A percentile compares a stretch with the other conserved stretches of the same genome.
Evolutionary conservation across 1,139 yeast species (phyloP).

Genomic region (Geotrichum europaeum): DNA sequence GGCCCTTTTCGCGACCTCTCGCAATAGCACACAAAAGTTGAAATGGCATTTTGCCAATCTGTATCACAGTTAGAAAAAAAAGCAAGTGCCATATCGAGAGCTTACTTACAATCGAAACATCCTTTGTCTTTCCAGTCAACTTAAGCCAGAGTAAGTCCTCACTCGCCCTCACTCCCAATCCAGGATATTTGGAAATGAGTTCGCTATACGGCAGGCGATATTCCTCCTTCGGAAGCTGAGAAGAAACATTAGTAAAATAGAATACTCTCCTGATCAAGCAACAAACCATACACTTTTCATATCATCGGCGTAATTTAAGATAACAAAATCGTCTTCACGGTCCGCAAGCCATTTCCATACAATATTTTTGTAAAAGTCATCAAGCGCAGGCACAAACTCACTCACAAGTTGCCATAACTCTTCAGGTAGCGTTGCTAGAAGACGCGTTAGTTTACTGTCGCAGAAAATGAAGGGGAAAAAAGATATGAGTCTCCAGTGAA

Average conservation of each 20-base stretch:
- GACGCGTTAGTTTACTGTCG: constrained; percentile 1
- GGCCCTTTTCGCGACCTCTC: constrained; percentile 33
- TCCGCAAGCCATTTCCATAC: constrained; percentile 32
- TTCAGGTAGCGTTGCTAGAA: constrained; percentile 27
- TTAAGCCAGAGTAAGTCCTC: constrained; percentile 35
- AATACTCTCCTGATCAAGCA: background rate
- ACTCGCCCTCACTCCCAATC: constrained; percentile 30
- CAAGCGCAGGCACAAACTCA: constrained; percentile 23
- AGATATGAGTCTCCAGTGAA: background rate
- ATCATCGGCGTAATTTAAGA: constrained; percentile 19
- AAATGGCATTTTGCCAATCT: constrained; percentile 35
- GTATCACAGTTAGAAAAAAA: background rate
- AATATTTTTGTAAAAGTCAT: constrained; percentile 25
- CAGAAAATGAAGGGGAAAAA: constrained; percentile 5
- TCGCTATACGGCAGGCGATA: constrained; percentile 17
- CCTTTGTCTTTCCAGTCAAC: constrained; percentile 34
- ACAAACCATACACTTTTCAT: constrained; percentile 10
- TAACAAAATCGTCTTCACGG: constrained; percentile 24
- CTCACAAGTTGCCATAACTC: constrained; percentile 29
- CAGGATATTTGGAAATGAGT: constrained; percentile 21
- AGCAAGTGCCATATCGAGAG: background rate
- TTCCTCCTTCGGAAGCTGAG: constrained; percentile 16
- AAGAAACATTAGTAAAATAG: background rate
- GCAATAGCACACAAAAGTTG: constrained; percentile 35
- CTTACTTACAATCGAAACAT: constrained; percentile 8